These are phyloP conservation scores for Gossypium ekmanianum DNA, from an alignment of 345 rosid genomes.

Conservation along the genomic window DNA sequence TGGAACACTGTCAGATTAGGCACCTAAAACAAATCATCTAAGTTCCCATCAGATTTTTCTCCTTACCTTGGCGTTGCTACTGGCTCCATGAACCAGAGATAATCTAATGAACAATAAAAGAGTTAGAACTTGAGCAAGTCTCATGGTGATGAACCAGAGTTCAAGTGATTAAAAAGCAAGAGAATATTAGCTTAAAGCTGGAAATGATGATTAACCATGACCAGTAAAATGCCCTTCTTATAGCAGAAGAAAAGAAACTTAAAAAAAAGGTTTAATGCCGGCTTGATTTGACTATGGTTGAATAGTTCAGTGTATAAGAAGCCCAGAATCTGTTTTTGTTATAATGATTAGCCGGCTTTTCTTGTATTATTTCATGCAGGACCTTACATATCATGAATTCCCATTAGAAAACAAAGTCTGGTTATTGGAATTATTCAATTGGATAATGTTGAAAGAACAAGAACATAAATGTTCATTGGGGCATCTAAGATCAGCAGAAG, in stretches of 20 bases:
- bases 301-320: not conserved
- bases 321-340: not conserved
- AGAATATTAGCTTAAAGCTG: not conserved
- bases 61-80: slow-evolving; percentile 28
- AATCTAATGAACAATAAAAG: slow-evolving; percentile 24
- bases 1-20: not conserved
- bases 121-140: slow-evolving; percentile 12
- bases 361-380: slow-evolving; percentile 7
- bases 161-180: not conserved
- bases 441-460: slow-evolving; percentile 4
- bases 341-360: not conserved
- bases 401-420: no score
- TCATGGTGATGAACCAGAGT: slow-evolving; percentile 1
- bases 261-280: not conserved
- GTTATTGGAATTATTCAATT: slow-evolving; percentile 1
- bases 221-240: not conserved
- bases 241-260: slow-evolving; percentile 2
- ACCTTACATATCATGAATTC: not conserved
- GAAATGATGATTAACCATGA: slow-evolving; percentile 2
- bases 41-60: not conserved
- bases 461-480: not conserved
- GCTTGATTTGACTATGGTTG: slow-evolving; percentile 1
- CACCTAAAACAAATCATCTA: not conserved
- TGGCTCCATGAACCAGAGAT: slow-evolving; percentile 25
- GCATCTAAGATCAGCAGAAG: slow-evolving; percentile 2